Percentiles rank a stretch among this genome's conserved stretches.
Evolutionary conservation across 2,329 filamentous ascomycete genomes (phyloP).

Genomic region (Raffaelea ambrosiae): DNA sequence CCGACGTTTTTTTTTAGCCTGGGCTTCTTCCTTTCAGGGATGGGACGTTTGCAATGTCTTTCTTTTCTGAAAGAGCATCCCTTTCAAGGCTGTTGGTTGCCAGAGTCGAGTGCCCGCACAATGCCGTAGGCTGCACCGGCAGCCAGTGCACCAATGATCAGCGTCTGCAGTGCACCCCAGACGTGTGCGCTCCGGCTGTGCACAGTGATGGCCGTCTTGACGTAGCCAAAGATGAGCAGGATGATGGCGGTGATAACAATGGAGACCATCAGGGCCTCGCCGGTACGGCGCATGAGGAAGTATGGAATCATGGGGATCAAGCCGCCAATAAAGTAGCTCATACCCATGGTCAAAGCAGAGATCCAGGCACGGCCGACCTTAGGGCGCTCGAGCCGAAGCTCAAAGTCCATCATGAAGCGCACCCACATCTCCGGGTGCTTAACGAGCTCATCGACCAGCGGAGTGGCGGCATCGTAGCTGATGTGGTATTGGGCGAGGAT

Average conservation of each 20-base stretch:
- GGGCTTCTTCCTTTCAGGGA: no score
- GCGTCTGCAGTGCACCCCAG: constrained; percentile 55
- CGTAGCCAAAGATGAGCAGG: constrained; percentile 56
- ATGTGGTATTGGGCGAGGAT: constrained; percentile 38
- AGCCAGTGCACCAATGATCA: constrained; percentile 55
- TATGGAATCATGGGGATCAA: constrained; percentile 65
- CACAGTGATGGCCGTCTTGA: constrained; percentile 49
- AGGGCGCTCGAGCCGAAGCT: constrained; percentile 38
- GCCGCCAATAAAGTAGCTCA: constrained; percentile 63
- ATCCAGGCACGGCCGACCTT: constrained; percentile 36
- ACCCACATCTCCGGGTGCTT: constrained; percentile 40
- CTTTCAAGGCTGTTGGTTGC: constrained; percentile 3
- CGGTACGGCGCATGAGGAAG: constrained; percentile 43
- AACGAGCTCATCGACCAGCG: constrained; percentile 41
- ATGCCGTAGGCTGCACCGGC: constrained; percentile 58
- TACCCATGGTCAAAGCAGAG: constrained; percentile 56
- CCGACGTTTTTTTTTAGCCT: no score
- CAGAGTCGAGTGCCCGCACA: constrained; percentile 45
- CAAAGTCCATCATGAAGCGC: constrained; percentile 53
- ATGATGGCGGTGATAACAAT: constrained; percentile 52
- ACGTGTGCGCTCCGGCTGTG: constrained; percentile 43
- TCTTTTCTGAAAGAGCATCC: no score
- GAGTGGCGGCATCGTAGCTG: constrained; percentile 29
- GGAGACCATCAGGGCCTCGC: constrained; percentile 47
- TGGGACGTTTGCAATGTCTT: no score